Evolutionary conservation across 2,329 filamentous ascomycete genomes (phyloP), one percentile per base, ranked within the genome.

Genomic region (Ambrosiella beaveri): DNA sequence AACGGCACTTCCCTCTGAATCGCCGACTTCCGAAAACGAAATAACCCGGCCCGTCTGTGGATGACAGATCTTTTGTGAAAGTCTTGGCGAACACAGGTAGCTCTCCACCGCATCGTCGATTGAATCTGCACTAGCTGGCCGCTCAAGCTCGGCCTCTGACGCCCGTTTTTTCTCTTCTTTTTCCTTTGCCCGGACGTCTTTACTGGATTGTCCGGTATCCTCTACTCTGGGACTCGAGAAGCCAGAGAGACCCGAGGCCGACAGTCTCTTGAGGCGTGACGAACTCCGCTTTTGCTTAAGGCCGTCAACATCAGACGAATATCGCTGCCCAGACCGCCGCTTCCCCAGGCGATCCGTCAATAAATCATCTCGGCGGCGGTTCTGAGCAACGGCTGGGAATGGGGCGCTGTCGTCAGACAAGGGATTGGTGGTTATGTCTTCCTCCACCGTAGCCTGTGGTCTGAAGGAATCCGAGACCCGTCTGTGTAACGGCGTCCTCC

Each of bases 21-120:
- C 90, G 12, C 93, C 93, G 2, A 98, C 93, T 68, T 98, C 93
- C 0, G 91, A 97, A 66, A 96, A 98, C 0, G 89, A 94, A 63
- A 98, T 96, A 2, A 85, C 76, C 13, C 93, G 82, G 1, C 90
- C 89, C 0, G 87, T 94, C 60, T 87, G 84, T 0, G 89, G 88
- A 69, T 96, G 88, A 19, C 77, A 76, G 56, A 97, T 88, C 70
- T 85, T 95, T 65, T 95, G 90, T 2, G 88, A 94, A 57, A 98
- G 71, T 7, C 90, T 82, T 0, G 88, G 83, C 9, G 88, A 88
- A 64, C 82, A 82, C 6, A 97, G 75, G 66, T 95, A 98, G 1
- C 84, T 81, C 58, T 89, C 82, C 0, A 98, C 89, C 0, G 88
- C 88, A 65, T 90, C 80, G 63, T 96, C 90, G 47, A 97, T 81